Conservation (phyloP, 2,329 filamentous ascomycete genomes). For the Trichoderma koningii region DNA sequence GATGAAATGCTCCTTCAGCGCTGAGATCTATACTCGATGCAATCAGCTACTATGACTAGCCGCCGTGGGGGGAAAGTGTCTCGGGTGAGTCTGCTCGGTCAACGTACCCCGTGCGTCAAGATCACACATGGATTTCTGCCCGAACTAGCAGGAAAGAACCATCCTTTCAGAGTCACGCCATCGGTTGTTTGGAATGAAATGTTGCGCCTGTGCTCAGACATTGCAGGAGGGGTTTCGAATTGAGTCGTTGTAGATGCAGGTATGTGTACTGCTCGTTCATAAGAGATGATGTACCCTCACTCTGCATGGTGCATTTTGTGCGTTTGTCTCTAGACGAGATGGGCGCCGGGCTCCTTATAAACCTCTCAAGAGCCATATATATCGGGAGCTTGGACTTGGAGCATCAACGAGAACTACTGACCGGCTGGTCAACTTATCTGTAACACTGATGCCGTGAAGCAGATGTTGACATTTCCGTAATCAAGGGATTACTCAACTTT, state of each 20-base stretch:
- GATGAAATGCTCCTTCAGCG: conserved; percentile 26
- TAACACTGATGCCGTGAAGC: neutral
- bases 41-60: neutral
- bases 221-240: neutral
- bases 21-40: conserved; percentile 1
- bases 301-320: no score
- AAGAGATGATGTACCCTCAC: neutral
- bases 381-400: neutral
- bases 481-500: neutral
- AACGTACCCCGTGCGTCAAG: conserved; percentile 21
- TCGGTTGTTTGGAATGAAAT: conserved; percentile 5
- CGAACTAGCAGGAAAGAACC: conserved; percentile 10
- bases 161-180: conserved; percentile 11
- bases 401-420: neutral
- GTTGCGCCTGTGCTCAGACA: neutral
- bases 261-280: neutral
- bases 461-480: neutral
- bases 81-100: neutral
- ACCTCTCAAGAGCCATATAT: no score
- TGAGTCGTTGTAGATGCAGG: neutral
- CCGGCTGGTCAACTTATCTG: neutral
- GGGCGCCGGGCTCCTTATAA: neutral
- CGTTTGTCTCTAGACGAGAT: neutral
- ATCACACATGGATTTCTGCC: conserved; percentile 15
- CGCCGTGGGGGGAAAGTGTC: no score